Percentiles rank a stretch among this genome's conserved stretches.
Evolutionary conservation across 1,284 basidiomycete genomes (phyloP).

Genomic region (Ganoderma sinense): DNA sequence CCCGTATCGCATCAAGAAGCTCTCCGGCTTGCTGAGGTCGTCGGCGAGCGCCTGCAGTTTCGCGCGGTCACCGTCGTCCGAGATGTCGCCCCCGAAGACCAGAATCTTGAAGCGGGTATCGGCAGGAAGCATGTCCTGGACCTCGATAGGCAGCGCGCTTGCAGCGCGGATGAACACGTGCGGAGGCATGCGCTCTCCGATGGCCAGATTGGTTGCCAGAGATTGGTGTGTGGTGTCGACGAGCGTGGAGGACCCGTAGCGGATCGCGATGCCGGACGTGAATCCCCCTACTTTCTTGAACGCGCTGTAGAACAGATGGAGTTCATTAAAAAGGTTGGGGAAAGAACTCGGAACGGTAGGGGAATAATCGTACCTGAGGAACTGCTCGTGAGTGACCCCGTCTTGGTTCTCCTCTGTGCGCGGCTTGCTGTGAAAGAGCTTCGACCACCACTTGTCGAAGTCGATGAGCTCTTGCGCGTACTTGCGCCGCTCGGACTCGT

Average conservation of each 20-base stretch:
- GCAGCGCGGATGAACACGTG: conserved; percentile 69
- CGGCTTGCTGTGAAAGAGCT: conserved; percentile 80
- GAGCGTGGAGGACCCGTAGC: conserved; percentile 63
- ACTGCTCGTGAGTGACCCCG: conserved; percentile 72
- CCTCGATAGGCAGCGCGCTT: conserved; percentile 66
- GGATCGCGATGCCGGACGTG: conserved; percentile 71
- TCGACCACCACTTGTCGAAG: conserved; percentile 80
- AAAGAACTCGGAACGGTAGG: neutral
- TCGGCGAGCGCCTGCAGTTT: conserved; percentile 53
- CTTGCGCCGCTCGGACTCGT: conserved; percentile 75
- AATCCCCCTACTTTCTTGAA: conserved; percentile 68
- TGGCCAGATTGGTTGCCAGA: conserved; percentile 52
- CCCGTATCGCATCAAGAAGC: conserved; percentile 47
- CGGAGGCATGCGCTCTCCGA: conserved; percentile 69
- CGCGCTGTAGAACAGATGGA: conserved; percentile 45
- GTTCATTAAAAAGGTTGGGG: neutral
- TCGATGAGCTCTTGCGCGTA: conserved; percentile 83
- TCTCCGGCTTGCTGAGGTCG: conserved; percentile 46
- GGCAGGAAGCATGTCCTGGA: conserved; percentile 74
- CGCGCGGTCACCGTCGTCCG: conserved; percentile 45
- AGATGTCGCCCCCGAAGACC: conserved; percentile 52
- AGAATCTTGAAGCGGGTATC: conserved; percentile 74
- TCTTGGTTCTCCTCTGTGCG: conserved; percentile 59
- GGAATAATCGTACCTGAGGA: conserved; percentile 53
- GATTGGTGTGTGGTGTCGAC: conserved; percentile 53